Conservation (phyloP, 306 rosid genomes). For the Acacia crassicarpa region DNA sequence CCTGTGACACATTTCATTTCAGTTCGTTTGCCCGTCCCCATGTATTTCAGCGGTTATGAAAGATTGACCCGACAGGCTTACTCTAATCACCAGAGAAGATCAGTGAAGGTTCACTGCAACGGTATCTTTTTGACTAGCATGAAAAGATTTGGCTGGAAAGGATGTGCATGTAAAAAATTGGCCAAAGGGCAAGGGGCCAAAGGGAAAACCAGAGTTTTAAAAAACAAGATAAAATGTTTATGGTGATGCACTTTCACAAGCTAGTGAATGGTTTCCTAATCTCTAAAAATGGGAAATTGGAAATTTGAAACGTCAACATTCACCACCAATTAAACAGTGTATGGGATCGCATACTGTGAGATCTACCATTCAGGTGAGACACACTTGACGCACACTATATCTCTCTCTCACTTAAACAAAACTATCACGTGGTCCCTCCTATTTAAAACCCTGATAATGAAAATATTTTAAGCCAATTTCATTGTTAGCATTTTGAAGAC, state of each 20-base stretch:
- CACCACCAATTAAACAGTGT: not conserved
- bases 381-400: not conserved
- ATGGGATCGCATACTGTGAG: not conserved
- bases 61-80: not conserved
- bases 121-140: not conserved
- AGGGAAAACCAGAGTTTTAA: not conserved
- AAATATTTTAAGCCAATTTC: conserved; percentile 2
- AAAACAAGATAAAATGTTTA: not conserved
- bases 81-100: conserved; percentile 7
- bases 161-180: not conserved
- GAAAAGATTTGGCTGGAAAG: conserved; percentile 7
- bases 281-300: not conserved
- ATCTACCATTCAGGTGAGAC: not conserved
- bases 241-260: not conserved
- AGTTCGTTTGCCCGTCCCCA: not conserved
- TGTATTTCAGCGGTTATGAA: not conserved
- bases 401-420: not conserved
- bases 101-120: conserved; percentile 14
- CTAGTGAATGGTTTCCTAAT: conserved; percentile 11
- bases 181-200: conserved; percentile 13
- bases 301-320: not conserved
- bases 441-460: not conserved
- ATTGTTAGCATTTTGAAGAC: conserved; percentile 12
- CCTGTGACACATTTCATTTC: conserved; percentile 5
- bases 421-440: not conserved